Evolutionary conservation across 352 stramenopile species (phyloP).

Genomic region (Phytophthora boehmeriae): DNA sequence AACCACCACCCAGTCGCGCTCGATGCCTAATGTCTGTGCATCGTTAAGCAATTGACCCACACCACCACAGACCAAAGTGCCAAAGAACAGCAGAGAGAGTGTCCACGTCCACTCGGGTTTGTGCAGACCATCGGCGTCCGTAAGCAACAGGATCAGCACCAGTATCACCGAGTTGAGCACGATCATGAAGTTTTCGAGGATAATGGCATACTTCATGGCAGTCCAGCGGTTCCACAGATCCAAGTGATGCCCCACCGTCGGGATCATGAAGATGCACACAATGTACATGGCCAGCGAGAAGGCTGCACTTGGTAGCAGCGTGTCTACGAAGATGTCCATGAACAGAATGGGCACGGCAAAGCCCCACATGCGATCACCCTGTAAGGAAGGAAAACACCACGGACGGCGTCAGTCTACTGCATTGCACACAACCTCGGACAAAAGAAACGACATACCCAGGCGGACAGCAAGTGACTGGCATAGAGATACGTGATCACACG

Average conservation of each 20-base stretch:
- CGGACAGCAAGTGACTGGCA: conserved; percentile 71
- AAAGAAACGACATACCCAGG: no score
- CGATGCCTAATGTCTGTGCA: conserved; percentile 76
- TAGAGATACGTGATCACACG: conserved; percentile 77
- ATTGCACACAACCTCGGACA: background rate
- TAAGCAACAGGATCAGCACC: conserved; percentile 64
- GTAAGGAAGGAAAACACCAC: background rate
- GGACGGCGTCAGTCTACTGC: background rate
- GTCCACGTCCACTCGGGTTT: conserved; percentile 60
- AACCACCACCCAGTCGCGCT: conserved; percentile 90
- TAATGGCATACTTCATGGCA: conserved; percentile 72
- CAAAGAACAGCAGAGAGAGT: conserved; percentile 50
- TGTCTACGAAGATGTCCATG: conserved; percentile 88
- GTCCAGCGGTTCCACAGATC: conserved; percentile 73
- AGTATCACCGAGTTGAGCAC: conserved; percentile 67
- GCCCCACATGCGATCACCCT: conserved; percentile 84
- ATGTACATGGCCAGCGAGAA: conserved; percentile 83
- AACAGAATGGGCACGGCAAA: conserved; percentile 84
- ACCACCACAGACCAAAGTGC: conserved; percentile 67
- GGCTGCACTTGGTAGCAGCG: conserved; percentile 70
- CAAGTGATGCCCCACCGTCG: conserved; percentile 63
- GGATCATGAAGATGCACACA: conserved; percentile 73
- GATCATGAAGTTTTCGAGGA: conserved; percentile 83
- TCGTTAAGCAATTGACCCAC: conserved; percentile 79
- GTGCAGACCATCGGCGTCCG: conserved; percentile 61